These are phyloP conservation scores for Forsythia suspensa DNA, from an alignment of 257 asterid species.

Conservation along the genomic window DNA sequence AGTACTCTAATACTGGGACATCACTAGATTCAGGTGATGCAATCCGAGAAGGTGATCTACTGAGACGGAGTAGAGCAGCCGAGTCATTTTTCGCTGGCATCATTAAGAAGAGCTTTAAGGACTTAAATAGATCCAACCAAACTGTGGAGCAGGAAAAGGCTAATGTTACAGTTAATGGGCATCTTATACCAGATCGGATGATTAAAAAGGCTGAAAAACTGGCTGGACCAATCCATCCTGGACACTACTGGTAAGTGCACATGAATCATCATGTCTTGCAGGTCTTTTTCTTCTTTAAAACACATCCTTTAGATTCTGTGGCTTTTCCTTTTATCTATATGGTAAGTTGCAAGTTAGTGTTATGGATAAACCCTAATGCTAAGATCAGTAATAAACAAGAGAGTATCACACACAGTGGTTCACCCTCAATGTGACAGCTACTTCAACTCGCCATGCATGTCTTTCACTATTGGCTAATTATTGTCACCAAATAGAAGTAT, in stretches of 20 bases:
- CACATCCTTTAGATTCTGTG: neutral
- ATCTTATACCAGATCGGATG: slow-evolving; percentile 51
- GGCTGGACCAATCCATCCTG: slow-evolving; percentile 83
- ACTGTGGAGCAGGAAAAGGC: slow-evolving; percentile 40
- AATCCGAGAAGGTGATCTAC: slow-evolving; percentile 44
- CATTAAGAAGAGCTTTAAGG: slow-evolving; percentile 51
- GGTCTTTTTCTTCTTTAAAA: no score
- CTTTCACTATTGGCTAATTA: no score
- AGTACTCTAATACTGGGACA: slow-evolving; percentile 70
- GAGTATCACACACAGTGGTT: no score
- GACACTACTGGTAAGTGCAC: slow-evolving; percentile 73
- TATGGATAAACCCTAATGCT: no score
- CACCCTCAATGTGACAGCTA: no score
- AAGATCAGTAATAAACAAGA: no score
- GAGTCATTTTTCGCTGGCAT: slow-evolving; percentile 61
- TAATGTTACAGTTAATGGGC: slow-evolving; percentile 74
- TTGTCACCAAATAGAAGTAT: no score
- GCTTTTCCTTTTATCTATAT: neutral
- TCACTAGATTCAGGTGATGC: slow-evolving; percentile 67
- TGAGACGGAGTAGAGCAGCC: slow-evolving; percentile 40
- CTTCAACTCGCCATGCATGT: no score
- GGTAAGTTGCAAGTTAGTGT: no score
- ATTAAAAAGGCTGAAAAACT: slow-evolving; percentile 70
- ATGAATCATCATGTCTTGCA: neutral
- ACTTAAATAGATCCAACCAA: slow-evolving; percentile 34